phyloP scores from a whole-genome alignment of 2,329 filamentous ascomycete species.

The Didymella pinodella region DNA sequence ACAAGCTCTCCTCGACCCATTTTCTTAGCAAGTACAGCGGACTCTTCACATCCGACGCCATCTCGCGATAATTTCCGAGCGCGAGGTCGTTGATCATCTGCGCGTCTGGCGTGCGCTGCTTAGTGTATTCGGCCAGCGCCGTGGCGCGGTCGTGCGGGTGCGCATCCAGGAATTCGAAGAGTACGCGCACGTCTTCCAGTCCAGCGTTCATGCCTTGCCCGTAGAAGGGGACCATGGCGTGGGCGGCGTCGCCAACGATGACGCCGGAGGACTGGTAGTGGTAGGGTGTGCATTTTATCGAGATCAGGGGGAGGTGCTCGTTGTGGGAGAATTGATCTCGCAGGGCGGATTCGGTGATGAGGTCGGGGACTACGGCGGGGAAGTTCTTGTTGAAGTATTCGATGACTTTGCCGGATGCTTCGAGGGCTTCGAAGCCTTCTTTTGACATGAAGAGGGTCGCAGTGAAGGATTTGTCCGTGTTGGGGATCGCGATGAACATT shows the following conservation, averaged over 20 bases:
- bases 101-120: constrained; percentile 76
- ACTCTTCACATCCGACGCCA: constrained; percentile 84
- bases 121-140: constrained; percentile 77
- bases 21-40: constrained; percentile 82
- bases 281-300: constrained; percentile 89
- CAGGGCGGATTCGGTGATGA: constrained; percentile 72
- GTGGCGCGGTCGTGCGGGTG: constrained; percentile 56
- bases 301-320: constrained; percentile 91
- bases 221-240: constrained; percentile 98
- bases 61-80: constrained; percentile 89
- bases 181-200: constrained; percentile 87
- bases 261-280: constrained; percentile 80
- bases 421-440: constrained; percentile 71
- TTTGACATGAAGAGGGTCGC: constrained; percentile 91
- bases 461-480: constrained; percentile 89
- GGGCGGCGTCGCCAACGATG: constrained; percentile 90
- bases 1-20: constrained; percentile 82
- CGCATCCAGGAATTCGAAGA: constrained; percentile 83
- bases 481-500: constrained; percentile 98
- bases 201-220: constrained; percentile 98
- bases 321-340: constrained; percentile 78
- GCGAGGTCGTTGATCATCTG: constrained; percentile 93
- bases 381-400: constrained; percentile 84
- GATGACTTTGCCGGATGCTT: constrained; percentile 67
- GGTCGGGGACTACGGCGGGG: constrained; percentile 76